A percentile compares a stretch with the other conserved stretches of the same genome.
These are phyloP conservation scores for Clonostachys rhizophaga DNA, from an alignment of 2,329 filamentous ascomycete species.

Conservation along the genomic window DNA sequence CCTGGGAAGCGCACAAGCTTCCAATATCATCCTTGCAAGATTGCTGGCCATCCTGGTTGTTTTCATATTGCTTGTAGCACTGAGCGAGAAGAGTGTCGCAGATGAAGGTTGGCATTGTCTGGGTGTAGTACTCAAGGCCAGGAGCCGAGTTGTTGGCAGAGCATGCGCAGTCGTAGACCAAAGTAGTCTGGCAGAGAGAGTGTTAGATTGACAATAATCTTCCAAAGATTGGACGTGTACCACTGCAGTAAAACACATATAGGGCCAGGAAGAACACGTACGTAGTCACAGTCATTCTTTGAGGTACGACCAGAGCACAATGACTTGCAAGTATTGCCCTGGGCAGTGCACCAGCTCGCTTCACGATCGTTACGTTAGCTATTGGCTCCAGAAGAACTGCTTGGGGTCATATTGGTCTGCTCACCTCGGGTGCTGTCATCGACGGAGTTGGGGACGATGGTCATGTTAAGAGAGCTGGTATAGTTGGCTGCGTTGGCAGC, in stretches of 20 bases:
- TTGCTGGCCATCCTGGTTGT: constrained; percentile 34
- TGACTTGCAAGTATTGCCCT: constrained; percentile 42
- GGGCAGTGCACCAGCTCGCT: constrained; percentile 47
- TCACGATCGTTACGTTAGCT: constrained; percentile 3
- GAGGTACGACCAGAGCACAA: constrained; percentile 35
- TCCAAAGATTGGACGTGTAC: too few species aligned
- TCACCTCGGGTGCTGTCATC: constrained; percentile 29
- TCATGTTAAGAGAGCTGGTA: constrained; percentile 32
- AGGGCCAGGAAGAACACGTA: constrained; percentile 22
- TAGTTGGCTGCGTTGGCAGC: constrained; percentile 35
- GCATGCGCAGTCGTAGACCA: constrained; percentile 43
- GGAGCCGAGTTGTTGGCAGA: constrained; percentile 38
- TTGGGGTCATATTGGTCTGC: constrained; percentile 5
- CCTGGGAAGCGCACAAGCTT: constrained; percentile 38
- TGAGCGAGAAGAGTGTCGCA: constrained; percentile 42
- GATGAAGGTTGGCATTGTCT: constrained; percentile 48
- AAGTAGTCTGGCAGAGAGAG: background rate
- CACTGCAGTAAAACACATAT: background rate
- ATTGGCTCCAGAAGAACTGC: too few species aligned
- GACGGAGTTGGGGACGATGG: constrained; percentile 31
- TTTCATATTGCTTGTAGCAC: constrained; percentile 38
- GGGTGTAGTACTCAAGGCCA: constrained; percentile 45
- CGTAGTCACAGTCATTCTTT: constrained; percentile 38
- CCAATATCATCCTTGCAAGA: constrained; percentile 43
- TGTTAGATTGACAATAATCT: background rate